phyloP scores from a whole-genome alignment of 805 yeast genomes.

The Metschnikowia cubensis region DNA sequence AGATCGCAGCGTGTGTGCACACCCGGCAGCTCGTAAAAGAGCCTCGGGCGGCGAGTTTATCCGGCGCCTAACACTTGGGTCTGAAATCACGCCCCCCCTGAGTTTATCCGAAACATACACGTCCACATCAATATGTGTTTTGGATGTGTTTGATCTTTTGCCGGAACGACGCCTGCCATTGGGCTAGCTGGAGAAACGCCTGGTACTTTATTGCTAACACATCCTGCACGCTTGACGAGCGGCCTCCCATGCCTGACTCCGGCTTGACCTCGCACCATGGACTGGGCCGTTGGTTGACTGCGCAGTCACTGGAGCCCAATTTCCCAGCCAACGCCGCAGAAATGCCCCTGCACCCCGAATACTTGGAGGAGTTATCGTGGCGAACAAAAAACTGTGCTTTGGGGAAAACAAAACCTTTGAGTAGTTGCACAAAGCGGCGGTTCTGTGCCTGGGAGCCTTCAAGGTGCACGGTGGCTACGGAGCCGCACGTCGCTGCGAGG shows the following conservation, averaged over 20 bases:
- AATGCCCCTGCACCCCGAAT: conserved; percentile 9
- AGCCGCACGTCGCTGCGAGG: conserved; percentile 22
- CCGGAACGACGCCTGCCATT: conserved; percentile 13
- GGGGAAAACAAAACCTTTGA: conserved; percentile 8
- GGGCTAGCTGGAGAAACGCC: conserved; percentile 10
- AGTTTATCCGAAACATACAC: no score
- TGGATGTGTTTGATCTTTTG: conserved; percentile 2
- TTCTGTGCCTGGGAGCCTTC: conserved; percentile 56
- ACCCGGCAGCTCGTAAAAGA: neutral
- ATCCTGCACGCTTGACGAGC: neutral
- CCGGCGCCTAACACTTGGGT: neutral
- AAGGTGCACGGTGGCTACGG: conserved; percentile 33
- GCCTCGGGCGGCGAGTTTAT: neutral
- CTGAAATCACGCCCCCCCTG: no score
- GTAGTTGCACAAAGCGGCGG: conserved; percentile 10
- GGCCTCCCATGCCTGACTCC: neutral
- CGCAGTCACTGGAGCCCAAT: neutral
- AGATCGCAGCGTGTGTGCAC: neutral
- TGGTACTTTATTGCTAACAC: conserved; percentile 6
- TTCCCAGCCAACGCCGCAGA: conserved; percentile 1
- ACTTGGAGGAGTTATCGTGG: conserved; percentile 2
- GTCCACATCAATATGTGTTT: neutral
- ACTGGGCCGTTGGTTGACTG: neutral
- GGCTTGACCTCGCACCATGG: neutral
- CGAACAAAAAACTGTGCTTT: neutral